phyloP scores from a whole-genome alignment of 176 grass and related monocot genomes.

The Aegilops bicornis region DNA sequence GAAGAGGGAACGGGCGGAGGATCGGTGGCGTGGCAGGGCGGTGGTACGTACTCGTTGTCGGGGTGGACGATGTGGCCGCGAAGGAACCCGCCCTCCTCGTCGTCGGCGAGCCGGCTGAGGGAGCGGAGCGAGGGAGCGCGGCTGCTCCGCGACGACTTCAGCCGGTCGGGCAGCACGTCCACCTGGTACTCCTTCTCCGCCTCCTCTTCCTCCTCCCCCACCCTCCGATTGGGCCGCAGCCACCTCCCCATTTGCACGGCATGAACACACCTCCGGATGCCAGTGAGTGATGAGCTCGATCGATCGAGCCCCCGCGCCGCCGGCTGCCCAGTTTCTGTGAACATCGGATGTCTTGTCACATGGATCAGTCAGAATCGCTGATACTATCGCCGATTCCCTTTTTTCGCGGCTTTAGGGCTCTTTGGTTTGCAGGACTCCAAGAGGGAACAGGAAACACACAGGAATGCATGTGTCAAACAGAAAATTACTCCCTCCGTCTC shows the following conservation, averaged over 20 bases:
- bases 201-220: background rate
- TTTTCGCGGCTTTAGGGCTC: too few species aligned
- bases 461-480: too few species aligned
- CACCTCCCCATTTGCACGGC: constrained; percentile 27
- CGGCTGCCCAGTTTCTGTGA: too few species aligned
- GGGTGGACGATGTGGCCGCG: constrained; percentile 56
- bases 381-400: too few species aligned
- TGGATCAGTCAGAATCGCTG: too few species aligned
- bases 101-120: background rate
- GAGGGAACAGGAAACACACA: too few species aligned
- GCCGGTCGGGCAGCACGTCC: constrained; percentile 58
- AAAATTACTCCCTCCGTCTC: too few species aligned
- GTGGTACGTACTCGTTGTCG: constrained; percentile 44
- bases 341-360: too few species aligned
- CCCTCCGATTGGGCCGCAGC: constrained; percentile 23
- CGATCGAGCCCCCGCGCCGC: too few species aligned
- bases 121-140: constrained; percentile 33
- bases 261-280: background rate
- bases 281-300: too few species aligned
- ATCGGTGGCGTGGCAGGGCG: background rate
- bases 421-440: too few species aligned
- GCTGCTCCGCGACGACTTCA: constrained; percentile 49
- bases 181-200: constrained; percentile 58
- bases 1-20: background rate
- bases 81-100: constrained; percentile 1